Evolutionary conservation across 2,329 filamentous ascomycete genomes (phyloP).

Genomic region (Pseudodiploospora longispora): DNA sequence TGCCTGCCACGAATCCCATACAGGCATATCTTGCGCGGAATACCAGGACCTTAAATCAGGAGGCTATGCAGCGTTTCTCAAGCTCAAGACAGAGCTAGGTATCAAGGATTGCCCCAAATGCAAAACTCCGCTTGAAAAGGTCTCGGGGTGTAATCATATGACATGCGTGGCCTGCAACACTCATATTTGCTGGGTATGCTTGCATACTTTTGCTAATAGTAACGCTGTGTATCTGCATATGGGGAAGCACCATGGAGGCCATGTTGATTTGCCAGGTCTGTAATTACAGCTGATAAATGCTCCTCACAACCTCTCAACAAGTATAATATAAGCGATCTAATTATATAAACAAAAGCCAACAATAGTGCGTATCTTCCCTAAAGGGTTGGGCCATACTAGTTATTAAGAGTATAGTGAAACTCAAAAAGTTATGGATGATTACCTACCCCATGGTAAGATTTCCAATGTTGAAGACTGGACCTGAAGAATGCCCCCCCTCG

Average conservation of each 20-base stretch:
- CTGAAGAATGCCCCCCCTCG: too few species aligned
- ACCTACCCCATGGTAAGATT: too few species aligned
- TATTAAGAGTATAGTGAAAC: too few species aligned
- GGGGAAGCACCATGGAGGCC: background rate
- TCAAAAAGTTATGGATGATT: too few species aligned
- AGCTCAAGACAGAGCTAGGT: conserved; percentile 24
- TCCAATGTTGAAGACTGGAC: too few species aligned
- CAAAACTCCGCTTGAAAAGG: conserved; percentile 32
- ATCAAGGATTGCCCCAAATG: conserved; percentile 35
- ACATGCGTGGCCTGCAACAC: conserved; percentile 29
- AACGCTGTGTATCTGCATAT: background rate
- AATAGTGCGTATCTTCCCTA: too few species aligned
- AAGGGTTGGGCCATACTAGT: too few species aligned
- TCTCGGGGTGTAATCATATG: conserved; percentile 39
- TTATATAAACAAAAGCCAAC: too few species aligned
- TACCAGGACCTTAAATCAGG: conserved; percentile 18
- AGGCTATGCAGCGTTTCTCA: conserved; percentile 16
- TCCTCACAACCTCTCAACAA: too few species aligned
- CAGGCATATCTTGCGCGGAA: conserved; percentile 25
- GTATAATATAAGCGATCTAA: too few species aligned
- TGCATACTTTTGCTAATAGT: conserved; percentile 12
- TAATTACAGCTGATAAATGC: too few species aligned
- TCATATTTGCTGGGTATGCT: conserved; percentile 42
- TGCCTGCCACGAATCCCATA: conserved; percentile 26
- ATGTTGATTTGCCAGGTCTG: too few species aligned